phyloP scores from a whole-genome alignment of 371 early-diverging fungal species.

The Haplosporangium sp. region DNA sequence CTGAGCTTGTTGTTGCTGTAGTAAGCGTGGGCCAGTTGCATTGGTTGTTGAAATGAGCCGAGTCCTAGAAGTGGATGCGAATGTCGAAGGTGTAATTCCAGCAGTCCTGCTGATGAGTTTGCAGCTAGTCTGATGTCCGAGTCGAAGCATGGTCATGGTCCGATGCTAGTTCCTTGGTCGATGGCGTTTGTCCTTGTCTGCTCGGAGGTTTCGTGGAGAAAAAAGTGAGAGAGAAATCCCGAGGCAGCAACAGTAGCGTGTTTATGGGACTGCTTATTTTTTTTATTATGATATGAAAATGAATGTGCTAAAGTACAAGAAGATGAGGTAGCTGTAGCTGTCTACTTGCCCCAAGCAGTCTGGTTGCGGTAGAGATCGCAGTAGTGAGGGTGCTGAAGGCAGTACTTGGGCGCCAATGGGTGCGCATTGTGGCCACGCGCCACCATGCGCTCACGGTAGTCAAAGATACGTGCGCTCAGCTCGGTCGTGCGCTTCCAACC shows the following conservation, averaged over 20 bases:
- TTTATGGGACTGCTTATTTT: neutral
- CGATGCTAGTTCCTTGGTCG: neutral
- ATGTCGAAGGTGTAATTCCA: neutral
- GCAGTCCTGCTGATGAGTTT: slow-evolving; percentile 10
- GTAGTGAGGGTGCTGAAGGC: slow-evolving; percentile 70
- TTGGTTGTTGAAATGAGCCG: slow-evolving; percentile 20
- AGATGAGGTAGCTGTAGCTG: too few relatives aligned
- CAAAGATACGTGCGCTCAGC: slow-evolving; percentile 76
- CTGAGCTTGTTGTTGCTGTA: neutral
- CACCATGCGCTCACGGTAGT: slow-evolving; percentile 78
- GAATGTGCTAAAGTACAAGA: too few relatives aligned
- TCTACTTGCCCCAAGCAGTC: slow-evolving; percentile 46
- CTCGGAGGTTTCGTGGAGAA: neutral
- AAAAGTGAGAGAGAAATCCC: too few relatives aligned
- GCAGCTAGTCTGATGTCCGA: slow-evolving; percentile 25
- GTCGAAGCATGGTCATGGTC: slow-evolving; percentile 31
- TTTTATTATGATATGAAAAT: too few relatives aligned
- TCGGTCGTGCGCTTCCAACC: slow-evolving; percentile 69
- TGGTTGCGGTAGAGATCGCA: slow-evolving; percentile 63
- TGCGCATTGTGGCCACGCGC: slow-evolving; percentile 75
- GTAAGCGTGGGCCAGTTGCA: neutral
- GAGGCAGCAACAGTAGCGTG: too few relatives aligned
- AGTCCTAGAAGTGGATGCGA: neutral
- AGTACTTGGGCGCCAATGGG: slow-evolving; percentile 79
- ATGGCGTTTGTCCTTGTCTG: neutral